A percentile compares a stretch with the other conserved stretches of the same genome.
Conservation (phyloP, 1,284 basidiomycete species). For the Trichosporon asahii region DNA sequence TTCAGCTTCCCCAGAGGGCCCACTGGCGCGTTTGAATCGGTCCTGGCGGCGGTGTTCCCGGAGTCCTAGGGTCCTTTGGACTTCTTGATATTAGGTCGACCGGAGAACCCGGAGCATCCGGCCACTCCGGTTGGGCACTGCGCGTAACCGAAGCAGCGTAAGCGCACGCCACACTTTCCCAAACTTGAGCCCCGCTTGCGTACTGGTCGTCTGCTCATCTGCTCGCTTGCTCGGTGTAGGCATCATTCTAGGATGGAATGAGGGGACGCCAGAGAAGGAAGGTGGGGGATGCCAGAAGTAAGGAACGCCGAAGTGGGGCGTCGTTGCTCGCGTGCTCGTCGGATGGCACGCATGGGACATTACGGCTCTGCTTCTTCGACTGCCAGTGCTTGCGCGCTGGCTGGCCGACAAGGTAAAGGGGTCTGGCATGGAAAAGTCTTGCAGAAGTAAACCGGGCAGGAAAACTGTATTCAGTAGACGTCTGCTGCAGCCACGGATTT, state of each 20-base stretch:
- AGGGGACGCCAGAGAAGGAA: not conserved
- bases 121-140: not conserved
- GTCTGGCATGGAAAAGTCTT: not conserved
- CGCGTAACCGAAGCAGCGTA: not conserved
- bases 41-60: not conserved
- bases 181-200: not conserved
- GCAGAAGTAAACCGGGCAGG: not conserved
- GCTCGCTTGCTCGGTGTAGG: not conserved
- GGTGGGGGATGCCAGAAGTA: not conserved
- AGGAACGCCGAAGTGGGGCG: slow-evolving; percentile 2
- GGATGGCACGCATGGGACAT: not conserved
- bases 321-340: not conserved
- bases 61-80: not conserved
- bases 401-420: not conserved
- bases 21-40: not conserved
- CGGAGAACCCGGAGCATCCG: not conserved
- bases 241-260: not conserved
- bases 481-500: not conserved
- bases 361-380: not conserved
- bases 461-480: not conserved
- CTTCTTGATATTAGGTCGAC: too few relatives aligned
- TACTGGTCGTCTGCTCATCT: not conserved
- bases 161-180: not conserved
- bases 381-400: not conserved
- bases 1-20: not conserved